phyloP scores from a whole-genome alignment of 129 eudicot genomes.

The Logfia minima region DNA sequence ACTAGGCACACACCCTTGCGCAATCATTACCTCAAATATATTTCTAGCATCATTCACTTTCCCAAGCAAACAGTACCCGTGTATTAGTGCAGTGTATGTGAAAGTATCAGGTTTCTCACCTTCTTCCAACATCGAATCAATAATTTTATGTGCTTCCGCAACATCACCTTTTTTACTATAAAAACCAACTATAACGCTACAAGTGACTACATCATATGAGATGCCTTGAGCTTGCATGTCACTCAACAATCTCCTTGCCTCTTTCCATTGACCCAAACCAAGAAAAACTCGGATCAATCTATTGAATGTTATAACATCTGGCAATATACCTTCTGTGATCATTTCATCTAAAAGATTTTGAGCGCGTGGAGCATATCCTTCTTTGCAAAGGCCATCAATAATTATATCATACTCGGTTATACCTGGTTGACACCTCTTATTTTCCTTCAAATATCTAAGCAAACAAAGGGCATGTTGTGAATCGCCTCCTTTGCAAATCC shows the following conservation, averaged over 20 bases:
- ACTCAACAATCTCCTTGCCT: background rate
- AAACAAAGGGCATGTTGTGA: conserved; percentile 16
- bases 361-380: conserved; percentile 15
- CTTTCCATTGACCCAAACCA: conserved; percentile 10
- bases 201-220: conserved; percentile 16
- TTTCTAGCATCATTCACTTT: conserved; percentile 19
- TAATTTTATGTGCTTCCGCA: conserved; percentile 21
- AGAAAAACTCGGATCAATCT: conserved; percentile 29
- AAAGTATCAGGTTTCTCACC: conserved; percentile 31
- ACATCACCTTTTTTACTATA: conserved; percentile 31
- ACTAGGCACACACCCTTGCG: conserved; percentile 36
- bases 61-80: conserved; percentile 35
- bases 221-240: conserved; percentile 21
- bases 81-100: conserved; percentile 31
- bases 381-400: conserved; percentile 34
- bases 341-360: conserved; percentile 7
- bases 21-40: conserved; percentile 25
- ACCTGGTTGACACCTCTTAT: background rate
- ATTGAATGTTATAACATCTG: conserved; percentile 32
- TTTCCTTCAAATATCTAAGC: conserved; percentile 18
- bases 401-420: conserved; percentile 27
- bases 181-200: conserved; percentile 27
- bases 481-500: conserved; percentile 21
- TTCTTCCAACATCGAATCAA: conserved; percentile 31
- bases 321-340: conserved; percentile 24